A percentile compares a stretch with the other conserved stretches of the same genome.
These are phyloP conservation scores for Fraxinus nigra DNA, from an alignment of 305 asterid species.

Conservation along the genomic window DNA sequence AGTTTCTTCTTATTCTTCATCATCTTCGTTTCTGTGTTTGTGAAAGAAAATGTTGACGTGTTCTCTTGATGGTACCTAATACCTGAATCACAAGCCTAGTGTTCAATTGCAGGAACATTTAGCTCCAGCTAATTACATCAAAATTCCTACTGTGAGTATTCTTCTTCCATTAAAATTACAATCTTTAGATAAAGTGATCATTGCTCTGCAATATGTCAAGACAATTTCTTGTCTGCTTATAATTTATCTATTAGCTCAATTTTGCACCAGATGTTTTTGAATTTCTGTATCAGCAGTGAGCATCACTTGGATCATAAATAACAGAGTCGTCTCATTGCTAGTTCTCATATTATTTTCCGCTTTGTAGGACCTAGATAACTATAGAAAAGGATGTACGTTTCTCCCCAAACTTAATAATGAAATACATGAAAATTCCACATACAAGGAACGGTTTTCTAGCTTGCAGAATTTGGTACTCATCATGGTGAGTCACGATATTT, in stretches of 20 bases:
- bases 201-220: neutral
- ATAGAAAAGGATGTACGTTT: conserved; percentile 63
- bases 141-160: conserved; percentile 81
- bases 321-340: neutral
- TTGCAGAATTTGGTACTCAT: conserved; percentile 81
- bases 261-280: neutral
- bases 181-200: neutral
- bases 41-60: neutral
- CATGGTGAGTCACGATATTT: conserved; percentile 46
- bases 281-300: neutral
- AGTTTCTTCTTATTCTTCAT: neutral
- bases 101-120: conserved; percentile 68
- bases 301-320: neutral
- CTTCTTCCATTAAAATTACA: conserved; percentile 6
- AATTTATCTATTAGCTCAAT: neutral
- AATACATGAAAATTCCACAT: conserved; percentile 48
- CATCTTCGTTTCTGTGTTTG: neutral
- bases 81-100: conserved; percentile 21
- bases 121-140: conserved; percentile 86
- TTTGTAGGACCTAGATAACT: conserved; percentile 58
- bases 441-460: conserved; percentile 75
- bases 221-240: neutral
- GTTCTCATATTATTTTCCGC: neutral
- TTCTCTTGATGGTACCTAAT: neutral
- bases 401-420: conserved; percentile 83